Conservation (phyloP, 1,139 yeast genomes). For the Geotrichum reessii region DNA sequence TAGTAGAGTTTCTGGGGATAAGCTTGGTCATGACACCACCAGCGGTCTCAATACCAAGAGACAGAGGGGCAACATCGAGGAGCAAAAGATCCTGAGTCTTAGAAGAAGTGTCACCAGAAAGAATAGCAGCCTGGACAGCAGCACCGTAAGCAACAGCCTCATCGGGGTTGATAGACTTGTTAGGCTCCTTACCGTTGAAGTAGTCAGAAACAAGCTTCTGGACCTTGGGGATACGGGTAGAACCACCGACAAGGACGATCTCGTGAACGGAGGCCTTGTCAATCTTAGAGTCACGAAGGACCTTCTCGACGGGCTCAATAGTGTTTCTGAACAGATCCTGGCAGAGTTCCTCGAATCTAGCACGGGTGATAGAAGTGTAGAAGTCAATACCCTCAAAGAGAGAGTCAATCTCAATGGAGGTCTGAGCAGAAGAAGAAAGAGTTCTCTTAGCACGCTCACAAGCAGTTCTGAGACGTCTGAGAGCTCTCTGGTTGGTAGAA, state of each 20-base stretch:
- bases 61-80: slow-evolving; percentile 81
- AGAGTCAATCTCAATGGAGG: slow-evolving; percentile 95
- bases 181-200: slow-evolving; percentile 98
- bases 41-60: slow-evolving; percentile 89
- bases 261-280: slow-evolving; percentile 86
- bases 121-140: slow-evolving; percentile 85
- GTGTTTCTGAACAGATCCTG: slow-evolving; percentile 94
- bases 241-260: slow-evolving; percentile 98
- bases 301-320: slow-evolving; percentile 97
- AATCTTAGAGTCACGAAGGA: slow-evolving; percentile 87
- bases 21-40: slow-evolving; percentile 93
- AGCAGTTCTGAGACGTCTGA: slow-evolving; percentile 97
- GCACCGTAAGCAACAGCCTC: slow-evolving; percentile 98
- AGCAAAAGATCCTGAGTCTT: slow-evolving; percentile 78
- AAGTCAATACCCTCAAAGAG: slow-evolving; percentile 94
- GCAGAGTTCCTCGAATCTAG: slow-evolving; percentile 89
- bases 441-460: slow-evolving; percentile 99
- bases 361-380: slow-evolving; percentile 94
- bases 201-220: slow-evolving; percentile 95
- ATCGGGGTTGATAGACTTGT: slow-evolving; percentile 98
- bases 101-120: slow-evolving; percentile 81
- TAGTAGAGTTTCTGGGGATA: slow-evolving; percentile 82
- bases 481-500: slow-evolving; percentile 89
- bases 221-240: slow-evolving; percentile 98
- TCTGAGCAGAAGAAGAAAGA: slow-evolving; percentile 91